These are phyloP conservation scores for Millerago galiae DNA, from an alignment of 805 yeast genomes.

Conservation along the genomic window DNA sequence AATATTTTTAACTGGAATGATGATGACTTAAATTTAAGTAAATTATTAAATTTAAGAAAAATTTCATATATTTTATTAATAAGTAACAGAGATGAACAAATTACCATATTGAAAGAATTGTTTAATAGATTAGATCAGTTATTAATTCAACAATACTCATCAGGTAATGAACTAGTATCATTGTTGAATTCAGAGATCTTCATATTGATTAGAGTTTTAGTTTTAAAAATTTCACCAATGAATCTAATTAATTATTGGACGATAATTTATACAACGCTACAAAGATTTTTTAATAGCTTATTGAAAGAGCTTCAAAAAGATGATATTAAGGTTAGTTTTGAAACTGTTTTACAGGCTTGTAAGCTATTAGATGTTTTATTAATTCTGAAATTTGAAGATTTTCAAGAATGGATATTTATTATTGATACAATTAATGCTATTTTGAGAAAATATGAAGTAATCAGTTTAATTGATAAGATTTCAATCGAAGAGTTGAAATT, in stretches of 20 bases:
- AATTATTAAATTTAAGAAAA: slow-evolving; percentile 50
- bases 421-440: slow-evolving; percentile 59
- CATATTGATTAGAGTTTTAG: slow-evolving; percentile 55
- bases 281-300: slow-evolving; percentile 34
- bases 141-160: slow-evolving; percentile 11
- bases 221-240: slow-evolving; percentile 53
- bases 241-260: slow-evolving; percentile 72
- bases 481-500: slow-evolving; percentile 8
- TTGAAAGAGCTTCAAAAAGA: slow-evolving; percentile 18
- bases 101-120: slow-evolving; percentile 42
- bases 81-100: slow-evolving; percentile 51
- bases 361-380: slow-evolving; percentile 75
- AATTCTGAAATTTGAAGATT: slow-evolving; percentile 70
- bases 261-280: slow-evolving; percentile 54
- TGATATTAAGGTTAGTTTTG: slow-evolving; percentile 31
- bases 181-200: slow-evolving; percentile 38
- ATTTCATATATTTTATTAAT: slow-evolving; percentile 58
- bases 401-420: slow-evolving; percentile 83
- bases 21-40: slow-evolving; percentile 47
- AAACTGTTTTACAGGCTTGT: slow-evolving; percentile 50
- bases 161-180: slow-evolving; percentile 24
- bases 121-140: slow-evolving; percentile 39
- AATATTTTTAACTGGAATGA: slow-evolving; percentile 72
- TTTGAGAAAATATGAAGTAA: slow-evolving; percentile 29
- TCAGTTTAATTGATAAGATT: slow-evolving; percentile 23